Percentiles rank a stretch among this genome's conserved stretches.
Evolutionary conservation across 2,329 filamentous ascomycete species (phyloP).

Genomic region (Ophiostoma triangulosporum): DNA sequence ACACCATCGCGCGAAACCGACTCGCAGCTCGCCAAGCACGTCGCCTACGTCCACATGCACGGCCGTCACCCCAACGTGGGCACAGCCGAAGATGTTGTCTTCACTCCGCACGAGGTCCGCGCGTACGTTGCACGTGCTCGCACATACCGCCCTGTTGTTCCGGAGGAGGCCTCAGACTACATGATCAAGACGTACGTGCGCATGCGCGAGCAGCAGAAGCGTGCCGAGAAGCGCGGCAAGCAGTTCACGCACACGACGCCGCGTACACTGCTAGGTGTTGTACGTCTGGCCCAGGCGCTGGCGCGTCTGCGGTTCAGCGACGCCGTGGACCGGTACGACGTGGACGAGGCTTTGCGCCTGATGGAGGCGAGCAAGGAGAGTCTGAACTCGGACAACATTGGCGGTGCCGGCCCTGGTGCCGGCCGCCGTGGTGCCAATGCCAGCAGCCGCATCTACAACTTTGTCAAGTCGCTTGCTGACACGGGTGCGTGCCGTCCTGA

Average conservation of each 20-base stretch:
- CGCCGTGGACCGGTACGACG: slow-evolving; percentile 77
- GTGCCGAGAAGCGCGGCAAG: slow-evolving; percentile 79
- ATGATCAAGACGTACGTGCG: slow-evolving; percentile 94
- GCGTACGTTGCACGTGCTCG: slow-evolving; percentile 92
- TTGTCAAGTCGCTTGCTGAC: slow-evolving; percentile 79
- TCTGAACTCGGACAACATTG: slow-evolving; percentile 62
- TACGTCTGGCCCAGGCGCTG: slow-evolving; percentile 86
- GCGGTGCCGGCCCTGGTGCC: slow-evolving; percentile 28
- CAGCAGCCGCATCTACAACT: slow-evolving; percentile 84
- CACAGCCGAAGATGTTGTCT: slow-evolving; percentile 47
- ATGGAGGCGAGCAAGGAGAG: slow-evolving; percentile 90
- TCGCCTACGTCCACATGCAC: slow-evolving; percentile 95
- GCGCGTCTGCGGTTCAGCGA: slow-evolving; percentile 82
- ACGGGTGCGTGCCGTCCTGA: slow-evolving; percentile 74
- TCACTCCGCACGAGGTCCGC: slow-evolving; percentile 83
- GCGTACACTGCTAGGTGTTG: slow-evolving; percentile 80
- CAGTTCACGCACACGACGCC: slow-evolving; percentile 91
- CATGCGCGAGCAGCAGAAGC: slow-evolving; percentile 81
- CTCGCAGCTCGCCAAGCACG: slow-evolving; percentile 87
- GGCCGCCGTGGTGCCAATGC: slow-evolving; percentile 59
- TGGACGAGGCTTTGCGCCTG: slow-evolving; percentile 85
- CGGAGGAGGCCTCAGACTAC: slow-evolving; percentile 80
- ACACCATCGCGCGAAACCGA: slow-evolving; percentile 81
- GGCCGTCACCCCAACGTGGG: slow-evolving; percentile 72
- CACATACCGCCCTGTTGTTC: slow-evolving; percentile 75